Evolutionary conservation across 257 asterid genomes (phyloP).

Genomic region (Nicotiana undulata): DNA sequence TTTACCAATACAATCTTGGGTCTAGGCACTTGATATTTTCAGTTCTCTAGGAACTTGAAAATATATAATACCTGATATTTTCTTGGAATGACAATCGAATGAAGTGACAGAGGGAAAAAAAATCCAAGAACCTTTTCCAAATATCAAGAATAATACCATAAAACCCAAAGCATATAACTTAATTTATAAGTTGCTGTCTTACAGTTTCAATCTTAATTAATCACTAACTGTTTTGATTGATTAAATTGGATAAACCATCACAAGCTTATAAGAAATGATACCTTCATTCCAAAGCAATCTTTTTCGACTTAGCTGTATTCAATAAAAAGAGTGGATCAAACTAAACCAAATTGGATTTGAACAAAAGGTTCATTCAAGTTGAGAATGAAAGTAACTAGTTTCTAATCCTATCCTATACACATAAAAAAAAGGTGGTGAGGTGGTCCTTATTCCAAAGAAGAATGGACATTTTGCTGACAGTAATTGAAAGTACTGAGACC

Average conservation of each 20-base stretch:
- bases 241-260: background rate
- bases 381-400: background rate
- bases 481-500: background rate
- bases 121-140: background rate
- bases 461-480: background rate
- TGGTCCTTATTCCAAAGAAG: slow-evolving; percentile 2
- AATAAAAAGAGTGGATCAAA: slow-evolving; percentile 1
- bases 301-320: background rate
- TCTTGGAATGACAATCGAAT: background rate
- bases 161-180: slow-evolving; percentile 7
- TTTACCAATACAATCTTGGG: no score
- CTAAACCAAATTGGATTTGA: background rate
- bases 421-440: background rate
- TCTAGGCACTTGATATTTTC: no score
- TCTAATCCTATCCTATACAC: background rate
- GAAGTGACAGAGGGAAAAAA: background rate
- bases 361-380: background rate
- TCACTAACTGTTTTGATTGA: background rate
- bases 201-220: background rate
- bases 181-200: background rate
- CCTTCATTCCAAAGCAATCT: background rate
- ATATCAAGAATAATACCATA: slow-evolving; percentile 2
- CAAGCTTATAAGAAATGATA: background rate
- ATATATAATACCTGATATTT: no score
- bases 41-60: no score